Conservation (phyloP, 2,329 filamentous ascomycete species). For the Ceratocystis cubensis region DNA sequence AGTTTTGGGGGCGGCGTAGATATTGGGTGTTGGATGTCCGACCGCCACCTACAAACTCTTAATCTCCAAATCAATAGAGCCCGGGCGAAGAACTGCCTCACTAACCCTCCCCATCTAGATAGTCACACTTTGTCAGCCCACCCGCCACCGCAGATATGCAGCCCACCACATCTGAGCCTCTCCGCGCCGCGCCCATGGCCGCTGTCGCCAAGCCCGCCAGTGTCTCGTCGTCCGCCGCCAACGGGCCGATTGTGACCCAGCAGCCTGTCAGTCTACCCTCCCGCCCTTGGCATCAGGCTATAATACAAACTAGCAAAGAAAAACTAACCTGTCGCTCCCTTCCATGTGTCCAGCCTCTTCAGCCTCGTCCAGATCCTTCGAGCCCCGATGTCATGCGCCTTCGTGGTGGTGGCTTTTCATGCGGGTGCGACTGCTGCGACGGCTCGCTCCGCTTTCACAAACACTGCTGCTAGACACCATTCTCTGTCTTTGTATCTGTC, state of each 20-base stretch:
- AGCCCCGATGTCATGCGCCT: slow-evolving; percentile 20
- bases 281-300: background rate
- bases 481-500: background rate
- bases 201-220: slow-evolving; percentile 6
- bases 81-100: background rate
- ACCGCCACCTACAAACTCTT: background rate
- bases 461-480: slow-evolving; percentile 25
- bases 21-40: background rate
- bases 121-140: background rate
- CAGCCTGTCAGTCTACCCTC: slow-evolving; percentile 21
- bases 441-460: slow-evolving; percentile 27
- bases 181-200: slow-evolving; percentile 14
- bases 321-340: background rate
- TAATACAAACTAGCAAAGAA: background rate
- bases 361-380: slow-evolving; percentile 24
- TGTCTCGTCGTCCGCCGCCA: background rate
- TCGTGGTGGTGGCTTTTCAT: slow-evolving; percentile 25
- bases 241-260: slow-evolving; percentile 19
- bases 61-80: background rate
- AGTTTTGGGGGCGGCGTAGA: background rate
- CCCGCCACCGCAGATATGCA: slow-evolving; percentile 1
- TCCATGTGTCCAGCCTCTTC: slow-evolving; percentile 19
- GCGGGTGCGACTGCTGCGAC: slow-evolving; percentile 26
- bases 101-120: background rate
- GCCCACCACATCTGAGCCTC: slow-evolving; percentile 3